Conservation (phyloP, 2,329 filamentous ascomycete genomes). For the Lasiodiplodia theobromae region DNA sequence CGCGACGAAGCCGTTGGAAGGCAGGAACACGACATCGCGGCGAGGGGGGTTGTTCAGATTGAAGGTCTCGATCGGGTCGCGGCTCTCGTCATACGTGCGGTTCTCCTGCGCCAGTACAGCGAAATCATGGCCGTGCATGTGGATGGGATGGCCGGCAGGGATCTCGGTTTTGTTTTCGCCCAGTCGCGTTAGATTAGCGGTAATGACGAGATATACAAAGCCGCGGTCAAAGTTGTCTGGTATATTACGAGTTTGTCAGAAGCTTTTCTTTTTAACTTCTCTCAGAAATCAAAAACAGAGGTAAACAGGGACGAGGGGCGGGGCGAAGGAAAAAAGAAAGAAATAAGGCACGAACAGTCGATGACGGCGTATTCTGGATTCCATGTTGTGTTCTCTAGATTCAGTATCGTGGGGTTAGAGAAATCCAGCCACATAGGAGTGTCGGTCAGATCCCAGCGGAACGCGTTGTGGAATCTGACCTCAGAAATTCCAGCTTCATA, state of each 20-base stretch:
- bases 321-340: neutral
- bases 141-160: conserved; percentile 40
- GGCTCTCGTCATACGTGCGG: conserved; percentile 50
- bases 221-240: conserved; percentile 33
- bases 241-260: neutral
- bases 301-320: no score
- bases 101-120: conserved; percentile 38
- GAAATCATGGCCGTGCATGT: conserved; percentile 38
- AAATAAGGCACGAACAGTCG: conserved; percentile 30
- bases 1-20: conserved; percentile 42
- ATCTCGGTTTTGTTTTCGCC: conserved; percentile 26
- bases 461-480: conserved; percentile 21
- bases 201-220: conserved; percentile 42
- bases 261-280: neutral
- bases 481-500: conserved; percentile 35
- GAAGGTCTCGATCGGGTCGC: conserved; percentile 49
- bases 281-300: no score
- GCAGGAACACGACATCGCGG: conserved; percentile 43
- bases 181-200: conserved; percentile 29
- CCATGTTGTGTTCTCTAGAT: conserved; percentile 35
- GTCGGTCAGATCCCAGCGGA: conserved; percentile 38
- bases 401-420: conserved; percentile 38
- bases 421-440: conserved; percentile 39
- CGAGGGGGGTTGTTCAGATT: conserved; percentile 50
- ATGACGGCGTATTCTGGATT: conserved; percentile 36